A percentile compares a stretch with the other conserved stretches of the same genome.
phyloP scores from a whole-genome alignment of 2,329 filamentous ascomycete species.

The Ophiognomonia clavigignenti-juglandacearum region DNA sequence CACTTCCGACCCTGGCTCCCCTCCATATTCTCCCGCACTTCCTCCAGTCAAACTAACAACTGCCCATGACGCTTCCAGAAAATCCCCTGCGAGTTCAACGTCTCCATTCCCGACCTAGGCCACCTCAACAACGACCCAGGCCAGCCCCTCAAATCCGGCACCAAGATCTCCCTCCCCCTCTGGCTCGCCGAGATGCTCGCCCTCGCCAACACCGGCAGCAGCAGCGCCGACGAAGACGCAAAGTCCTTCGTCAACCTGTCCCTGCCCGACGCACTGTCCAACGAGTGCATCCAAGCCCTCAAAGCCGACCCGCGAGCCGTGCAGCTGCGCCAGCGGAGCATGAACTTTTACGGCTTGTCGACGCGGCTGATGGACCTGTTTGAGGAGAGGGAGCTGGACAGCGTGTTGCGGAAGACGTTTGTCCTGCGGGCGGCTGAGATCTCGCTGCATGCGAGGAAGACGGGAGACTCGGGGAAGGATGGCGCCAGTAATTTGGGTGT shows the following conservation, averaged over 20 bases:
- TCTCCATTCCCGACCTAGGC: conserved; percentile 81
- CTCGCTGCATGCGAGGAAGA: conserved; percentile 83
- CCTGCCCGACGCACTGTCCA: conserved; percentile 70
- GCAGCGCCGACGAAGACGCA: conserved; percentile 31
- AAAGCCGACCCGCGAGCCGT: conserved; percentile 87
- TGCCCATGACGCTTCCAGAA: conserved; percentile 52
- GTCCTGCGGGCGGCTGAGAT: conserved; percentile 77
- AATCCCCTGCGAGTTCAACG: conserved; percentile 91
- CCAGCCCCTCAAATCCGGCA: conserved; percentile 70
- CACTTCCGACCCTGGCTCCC: not conserved
- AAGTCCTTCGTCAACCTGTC: conserved; percentile 72
- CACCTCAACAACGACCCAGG: conserved; percentile 80
- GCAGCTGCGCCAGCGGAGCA: conserved; percentile 74
- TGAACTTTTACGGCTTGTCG: conserved; percentile 83
- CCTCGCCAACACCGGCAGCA: conserved; percentile 47
- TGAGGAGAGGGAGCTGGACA: conserved; percentile 72
- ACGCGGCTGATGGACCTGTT: conserved; percentile 85
- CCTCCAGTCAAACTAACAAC: not conserved
- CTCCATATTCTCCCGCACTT: not conserved
- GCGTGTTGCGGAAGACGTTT: conserved; percentile 73
- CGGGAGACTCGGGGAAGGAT: conserved; percentile 67
- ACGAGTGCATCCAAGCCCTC: conserved; percentile 79
- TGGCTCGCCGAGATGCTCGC: conserved; percentile 96
- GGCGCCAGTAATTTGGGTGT: conserved; percentile 57
- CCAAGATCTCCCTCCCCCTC: conserved; percentile 76